These are phyloP conservation scores for Vitis rotundifolia DNA, from an alignment of 164 flowering plant genomes.

Conservation along the genomic window DNA sequence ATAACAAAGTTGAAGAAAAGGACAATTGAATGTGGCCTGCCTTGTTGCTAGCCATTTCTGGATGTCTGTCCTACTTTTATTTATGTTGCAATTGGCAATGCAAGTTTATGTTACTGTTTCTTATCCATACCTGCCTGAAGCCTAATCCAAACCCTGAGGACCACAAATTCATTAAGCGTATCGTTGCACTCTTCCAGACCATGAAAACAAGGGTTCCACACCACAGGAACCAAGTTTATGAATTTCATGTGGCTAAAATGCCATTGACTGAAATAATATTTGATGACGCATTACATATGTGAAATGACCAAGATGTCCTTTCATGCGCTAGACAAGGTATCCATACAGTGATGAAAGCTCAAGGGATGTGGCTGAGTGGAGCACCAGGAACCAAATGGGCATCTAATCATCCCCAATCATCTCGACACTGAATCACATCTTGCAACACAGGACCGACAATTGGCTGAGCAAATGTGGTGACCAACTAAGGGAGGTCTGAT, in stretches of 20 bases:
- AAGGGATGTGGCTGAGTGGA: no score
- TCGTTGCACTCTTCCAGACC: background rate
- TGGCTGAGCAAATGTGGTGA: background rate
- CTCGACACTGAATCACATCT: background rate
- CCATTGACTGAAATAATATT: background rate
- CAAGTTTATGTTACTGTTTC: background rate
- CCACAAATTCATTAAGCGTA: background rate
- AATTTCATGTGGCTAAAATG: background rate
- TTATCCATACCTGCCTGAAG: background rate
- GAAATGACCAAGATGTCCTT: no score
- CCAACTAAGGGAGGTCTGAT: constrained; percentile 7
- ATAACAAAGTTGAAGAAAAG: no score
- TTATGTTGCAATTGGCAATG: background rate
- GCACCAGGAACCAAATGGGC: constrained; percentile 7
- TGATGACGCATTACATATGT: background rate
- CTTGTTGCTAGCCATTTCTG: no score
- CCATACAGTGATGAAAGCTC: no score
- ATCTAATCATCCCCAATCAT: constrained; percentile 21
- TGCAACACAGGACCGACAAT: no score
- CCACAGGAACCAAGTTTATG: background rate
- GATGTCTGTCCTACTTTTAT: background rate
- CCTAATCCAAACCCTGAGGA: background rate
- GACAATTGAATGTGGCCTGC: no score
- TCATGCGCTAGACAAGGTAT: no score
- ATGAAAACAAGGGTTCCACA: background rate